Conservation (phyloP, 805 yeast genomes). For the Wickerhamiella alocasiicola region DNA sequence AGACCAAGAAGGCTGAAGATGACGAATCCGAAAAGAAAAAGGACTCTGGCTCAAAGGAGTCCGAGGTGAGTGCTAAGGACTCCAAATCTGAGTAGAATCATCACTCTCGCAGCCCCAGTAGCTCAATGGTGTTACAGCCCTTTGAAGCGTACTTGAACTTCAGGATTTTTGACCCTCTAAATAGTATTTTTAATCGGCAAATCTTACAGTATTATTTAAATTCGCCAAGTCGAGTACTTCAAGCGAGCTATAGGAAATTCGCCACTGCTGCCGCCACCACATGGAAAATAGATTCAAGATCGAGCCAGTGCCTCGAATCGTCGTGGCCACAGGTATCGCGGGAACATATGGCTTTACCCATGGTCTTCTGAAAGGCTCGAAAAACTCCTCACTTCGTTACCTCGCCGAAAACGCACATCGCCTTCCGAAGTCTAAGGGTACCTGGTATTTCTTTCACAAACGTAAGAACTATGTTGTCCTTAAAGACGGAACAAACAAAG, state of each 20-base stretch:
- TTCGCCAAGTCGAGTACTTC: no score
- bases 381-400: constrained; percentile 42
- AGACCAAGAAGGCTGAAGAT: no score
- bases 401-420: constrained; percentile 76
- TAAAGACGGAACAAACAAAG: constrained; percentile 39
- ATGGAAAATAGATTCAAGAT: constrained; percentile 4
- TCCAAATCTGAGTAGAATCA: no score
- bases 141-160: no score
- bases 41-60: no score
- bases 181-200: no score
- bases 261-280: constrained; percentile 1
- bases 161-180: no score
- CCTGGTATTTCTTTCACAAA: constrained; percentile 83
- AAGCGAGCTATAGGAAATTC: neutral
- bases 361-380: constrained; percentile 53
- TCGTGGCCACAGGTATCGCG: constrained; percentile 7
- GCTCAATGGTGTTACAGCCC: no score
- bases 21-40: no score
- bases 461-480: constrained; percentile 66
- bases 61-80: no score
- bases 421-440: constrained; percentile 62
- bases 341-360: constrained; percentile 23
- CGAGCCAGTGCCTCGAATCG: neutral
- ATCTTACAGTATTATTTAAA: no score
- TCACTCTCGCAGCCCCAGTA: no score